Evolutionary conservation across 2,329 filamentous ascomycete species (phyloP).

Genomic region (Aspergillus nomiae): DNA sequence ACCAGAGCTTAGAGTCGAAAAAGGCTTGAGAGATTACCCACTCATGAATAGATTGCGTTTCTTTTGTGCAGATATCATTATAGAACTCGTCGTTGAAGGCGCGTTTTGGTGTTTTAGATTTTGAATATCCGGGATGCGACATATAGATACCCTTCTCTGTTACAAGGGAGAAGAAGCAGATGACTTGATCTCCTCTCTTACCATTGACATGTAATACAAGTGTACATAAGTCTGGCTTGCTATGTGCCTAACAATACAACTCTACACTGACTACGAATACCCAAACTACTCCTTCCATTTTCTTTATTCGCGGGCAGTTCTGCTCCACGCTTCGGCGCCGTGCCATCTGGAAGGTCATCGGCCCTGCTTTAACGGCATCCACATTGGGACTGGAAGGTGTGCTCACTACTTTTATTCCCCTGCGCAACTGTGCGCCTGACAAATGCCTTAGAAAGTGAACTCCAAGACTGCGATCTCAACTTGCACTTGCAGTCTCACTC

Average conservation of each 20-base stretch:
- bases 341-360: constrained; percentile 37
- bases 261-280: constrained; percentile 7
- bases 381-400: constrained; percentile 24
- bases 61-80: background rate
- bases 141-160: constrained; percentile 20
- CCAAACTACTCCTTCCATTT: background rate
- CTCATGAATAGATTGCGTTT: constrained; percentile 4
- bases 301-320: constrained; percentile 29
- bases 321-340: constrained; percentile 43
- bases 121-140: constrained; percentile 9
- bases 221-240: background rate
- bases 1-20: constrained; percentile 1
- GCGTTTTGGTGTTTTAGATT: background rate
- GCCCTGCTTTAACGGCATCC: constrained; percentile 20
- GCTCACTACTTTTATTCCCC: background rate
- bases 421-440: background rate
- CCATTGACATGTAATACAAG: background rate
- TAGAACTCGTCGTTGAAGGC: background rate
- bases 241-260: background rate
- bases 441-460: constrained; percentile 16
- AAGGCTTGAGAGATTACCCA: background rate
- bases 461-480: constrained; percentile 23
- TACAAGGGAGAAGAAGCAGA: background rate
- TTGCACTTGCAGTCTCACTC: constrained; percentile 10
- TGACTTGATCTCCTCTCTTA: constrained; percentile 9